Conservation (phyloP, 1,284 basidiomycete species). For the Tylopilus sp. region DNA sequence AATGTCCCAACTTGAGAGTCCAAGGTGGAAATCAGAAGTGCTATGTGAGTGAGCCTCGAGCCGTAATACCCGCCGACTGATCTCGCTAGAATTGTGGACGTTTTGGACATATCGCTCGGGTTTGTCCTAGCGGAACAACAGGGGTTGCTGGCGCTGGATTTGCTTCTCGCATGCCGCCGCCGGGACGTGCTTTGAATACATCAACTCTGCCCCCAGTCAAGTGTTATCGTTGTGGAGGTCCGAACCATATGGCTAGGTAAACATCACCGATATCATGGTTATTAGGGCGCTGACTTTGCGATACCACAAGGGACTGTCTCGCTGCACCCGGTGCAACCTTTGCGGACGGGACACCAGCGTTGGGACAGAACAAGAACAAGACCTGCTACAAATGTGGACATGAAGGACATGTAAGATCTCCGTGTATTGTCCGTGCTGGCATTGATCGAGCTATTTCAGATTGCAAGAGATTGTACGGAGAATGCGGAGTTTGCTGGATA, state of each 20-base stretch:
- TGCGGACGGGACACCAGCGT: constrained; percentile 43
- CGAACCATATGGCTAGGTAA: constrained; percentile 79
- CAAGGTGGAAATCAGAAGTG: constrained; percentile 72
- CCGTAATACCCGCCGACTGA: constrained; percentile 11
- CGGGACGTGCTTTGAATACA: constrained; percentile 68
- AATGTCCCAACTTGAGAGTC: constrained; percentile 80
- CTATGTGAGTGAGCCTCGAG: constrained; percentile 55
- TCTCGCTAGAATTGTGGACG: constrained; percentile 66
- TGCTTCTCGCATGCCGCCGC: constrained; percentile 63
- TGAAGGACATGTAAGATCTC: constrained; percentile 69
- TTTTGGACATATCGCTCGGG: constrained; percentile 74
- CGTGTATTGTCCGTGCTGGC: not conserved
- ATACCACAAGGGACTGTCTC: constrained; percentile 64
- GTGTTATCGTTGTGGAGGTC: constrained; percentile 79
- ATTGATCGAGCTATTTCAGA: constrained; percentile 41
- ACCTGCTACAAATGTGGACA: constrained; percentile 85
- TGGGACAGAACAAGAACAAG: constrained; percentile 57
- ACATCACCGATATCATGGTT: not conserved
- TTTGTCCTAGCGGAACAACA: constrained; percentile 54
- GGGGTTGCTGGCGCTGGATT: constrained; percentile 45
- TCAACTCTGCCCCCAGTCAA: constrained; percentile 76
- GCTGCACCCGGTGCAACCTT: constrained; percentile 60
- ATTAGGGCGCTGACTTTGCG: constrained; percentile 7
- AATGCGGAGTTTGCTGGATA: constrained; percentile 46
- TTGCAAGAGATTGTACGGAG: constrained; percentile 76